Percentiles rank a stretch among this genome's conserved stretches.
These are phyloP conservation scores for Colletotrichum falcatum DNA, from an alignment of 2,329 filamentous ascomycete species.

Conservation along the genomic window DNA sequence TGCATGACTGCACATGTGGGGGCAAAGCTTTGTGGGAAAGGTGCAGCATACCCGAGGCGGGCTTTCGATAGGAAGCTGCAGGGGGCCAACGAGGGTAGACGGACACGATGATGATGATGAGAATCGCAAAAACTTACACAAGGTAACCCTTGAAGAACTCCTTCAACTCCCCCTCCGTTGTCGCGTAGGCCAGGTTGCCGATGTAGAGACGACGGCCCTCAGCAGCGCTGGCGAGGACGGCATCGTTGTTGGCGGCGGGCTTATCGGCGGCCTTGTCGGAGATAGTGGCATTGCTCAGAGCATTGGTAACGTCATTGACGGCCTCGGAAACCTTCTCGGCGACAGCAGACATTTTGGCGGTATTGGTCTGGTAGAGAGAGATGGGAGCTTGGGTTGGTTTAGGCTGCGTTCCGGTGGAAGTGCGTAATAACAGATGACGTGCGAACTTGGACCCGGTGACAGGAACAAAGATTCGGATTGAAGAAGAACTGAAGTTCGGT, in stretches of 20 bases:
- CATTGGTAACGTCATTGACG: slow-evolving; percentile 82
- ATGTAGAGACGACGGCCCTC: slow-evolving; percentile 99
- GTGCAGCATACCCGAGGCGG: slow-evolving; percentile 6
- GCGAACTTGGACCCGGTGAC: slow-evolving; percentile 52
- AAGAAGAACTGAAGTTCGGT: slow-evolving; percentile 55
- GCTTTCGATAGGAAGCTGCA: slow-evolving; percentile 18
- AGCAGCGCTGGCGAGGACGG: slow-evolving; percentile 95
- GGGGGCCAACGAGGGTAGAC: slow-evolving; percentile 2
- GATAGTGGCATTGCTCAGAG: slow-evolving; percentile 80
- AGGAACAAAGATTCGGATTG: slow-evolving; percentile 59
- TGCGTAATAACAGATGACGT: slow-evolving; percentile 62
- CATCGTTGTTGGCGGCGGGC: slow-evolving; percentile 78
- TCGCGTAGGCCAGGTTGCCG: slow-evolving; percentile 99
- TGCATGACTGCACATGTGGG: slow-evolving; percentile 1
- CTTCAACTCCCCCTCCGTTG: slow-evolving; percentile 99
- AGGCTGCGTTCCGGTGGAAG: slow-evolving; percentile 53
- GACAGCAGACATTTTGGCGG: slow-evolving; percentile 84
- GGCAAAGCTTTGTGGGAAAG: neutral
- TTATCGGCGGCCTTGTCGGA: slow-evolving; percentile 63
- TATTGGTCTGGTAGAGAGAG: slow-evolving; percentile 54
- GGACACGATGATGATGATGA: neutral
- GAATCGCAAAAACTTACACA: slow-evolving; percentile 78
- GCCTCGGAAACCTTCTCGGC: slow-evolving; percentile 76
- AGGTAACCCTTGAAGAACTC: slow-evolving; percentile 99
- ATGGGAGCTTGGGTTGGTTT: slow-evolving; percentile 49